phyloP scores from a whole-genome alignment of 176 grass and related monocot genomes.

The Guadua angustifolia region DNA sequence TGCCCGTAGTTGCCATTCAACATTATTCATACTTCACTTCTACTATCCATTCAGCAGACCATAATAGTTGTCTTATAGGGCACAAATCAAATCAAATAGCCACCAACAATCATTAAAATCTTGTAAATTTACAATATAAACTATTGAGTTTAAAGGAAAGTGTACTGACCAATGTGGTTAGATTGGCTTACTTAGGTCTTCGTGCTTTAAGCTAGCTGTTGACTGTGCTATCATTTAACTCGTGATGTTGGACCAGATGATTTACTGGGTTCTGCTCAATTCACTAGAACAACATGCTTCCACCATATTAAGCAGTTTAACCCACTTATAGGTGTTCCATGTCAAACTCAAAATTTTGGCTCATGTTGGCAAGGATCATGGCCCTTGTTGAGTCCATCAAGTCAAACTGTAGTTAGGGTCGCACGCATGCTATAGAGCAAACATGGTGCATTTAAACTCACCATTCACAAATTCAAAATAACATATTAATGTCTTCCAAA shows the following conservation, averaged over 20 bases:
- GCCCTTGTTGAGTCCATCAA: constrained; percentile 1
- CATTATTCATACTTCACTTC: neutral
- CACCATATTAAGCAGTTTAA: constrained; percentile 2
- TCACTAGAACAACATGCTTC: neutral
- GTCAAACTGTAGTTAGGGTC: neutral
- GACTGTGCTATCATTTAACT: neutral
- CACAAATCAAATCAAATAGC: neutral
- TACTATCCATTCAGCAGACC: neutral
- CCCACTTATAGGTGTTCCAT: neutral
- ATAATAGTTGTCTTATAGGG: neutral
- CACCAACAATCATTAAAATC: neutral
- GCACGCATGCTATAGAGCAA: neutral
- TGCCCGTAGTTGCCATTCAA: neutral
- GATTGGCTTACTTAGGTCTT: neutral
- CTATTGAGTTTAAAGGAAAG: neutral
- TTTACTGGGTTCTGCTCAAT: neutral
- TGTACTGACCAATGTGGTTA: neutral
- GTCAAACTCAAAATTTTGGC: neutral
- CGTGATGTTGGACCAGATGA: constrained; percentile 4
- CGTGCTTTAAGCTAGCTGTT: neutral
- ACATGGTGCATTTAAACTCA: neutral
- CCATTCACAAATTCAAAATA: neutral
- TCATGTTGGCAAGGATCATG: neutral
- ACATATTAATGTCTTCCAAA: neutral
- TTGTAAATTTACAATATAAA: neutral